phyloP scores from a whole-genome alignment of 306 rosid species.

The Glycine soja region DNA sequence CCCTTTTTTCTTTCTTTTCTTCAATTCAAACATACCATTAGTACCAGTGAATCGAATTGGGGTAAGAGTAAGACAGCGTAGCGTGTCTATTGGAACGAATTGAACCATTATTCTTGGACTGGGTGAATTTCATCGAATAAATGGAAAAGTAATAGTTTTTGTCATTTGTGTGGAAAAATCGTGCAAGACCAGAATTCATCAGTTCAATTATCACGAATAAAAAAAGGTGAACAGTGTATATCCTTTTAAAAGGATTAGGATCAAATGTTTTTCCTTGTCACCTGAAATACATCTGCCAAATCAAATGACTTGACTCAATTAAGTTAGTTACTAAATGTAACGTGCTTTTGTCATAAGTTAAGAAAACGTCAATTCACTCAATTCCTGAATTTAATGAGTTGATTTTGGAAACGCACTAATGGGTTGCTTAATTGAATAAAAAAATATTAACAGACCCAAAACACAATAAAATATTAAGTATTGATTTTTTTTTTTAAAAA shows the following conservation, averaged over 20 bases:
- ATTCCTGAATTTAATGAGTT: neutral
- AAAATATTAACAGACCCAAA: too few relatives aligned
- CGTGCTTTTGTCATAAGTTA: neutral
- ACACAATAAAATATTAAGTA: too few relatives aligned
- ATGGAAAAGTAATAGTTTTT: neutral
- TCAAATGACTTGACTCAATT: neutral
- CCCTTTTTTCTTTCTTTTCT: too few relatives aligned
- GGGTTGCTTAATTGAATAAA: too few relatives aligned
- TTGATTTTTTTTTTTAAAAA: too few relatives aligned
- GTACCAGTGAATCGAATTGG: neutral
- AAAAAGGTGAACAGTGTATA: neutral
- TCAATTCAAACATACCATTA: too few relatives aligned
- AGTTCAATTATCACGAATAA: neutral
- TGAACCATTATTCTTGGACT: neutral
- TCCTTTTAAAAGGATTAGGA: neutral
- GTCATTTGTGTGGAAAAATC: constrained; percentile 1
- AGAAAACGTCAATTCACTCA: neutral
- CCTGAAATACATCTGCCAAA: neutral
- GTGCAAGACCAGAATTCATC: neutral
- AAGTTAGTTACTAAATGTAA: too few relatives aligned
- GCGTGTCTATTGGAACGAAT: neutral
- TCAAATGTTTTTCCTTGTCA: neutral
- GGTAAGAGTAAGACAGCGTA: neutral
- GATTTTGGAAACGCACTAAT: too few relatives aligned
- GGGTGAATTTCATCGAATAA: neutral